Percentiles rank a stretch among this genome's conserved stretches.
Evolutionary conservation across 495 filamentous ascomycete species (phyloP).

Genomic region (Xanthoparmelia taractica): DNA sequence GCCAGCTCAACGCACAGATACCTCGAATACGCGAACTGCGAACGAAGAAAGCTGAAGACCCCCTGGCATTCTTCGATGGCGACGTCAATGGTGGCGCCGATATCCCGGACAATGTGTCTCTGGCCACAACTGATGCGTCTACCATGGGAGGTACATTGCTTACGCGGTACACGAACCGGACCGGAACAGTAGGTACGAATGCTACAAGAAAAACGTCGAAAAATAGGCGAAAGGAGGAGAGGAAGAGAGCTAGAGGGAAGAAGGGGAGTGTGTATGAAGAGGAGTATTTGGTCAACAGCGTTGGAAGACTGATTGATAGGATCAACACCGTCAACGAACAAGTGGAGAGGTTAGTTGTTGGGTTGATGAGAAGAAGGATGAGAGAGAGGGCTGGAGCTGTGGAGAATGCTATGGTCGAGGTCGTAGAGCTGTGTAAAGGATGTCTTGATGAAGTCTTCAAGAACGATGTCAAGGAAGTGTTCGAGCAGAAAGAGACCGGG

Average conservation of each 20-base stretch:
- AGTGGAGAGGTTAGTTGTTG: conserved; percentile 61
- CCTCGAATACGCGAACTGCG: conserved; percentile 77
- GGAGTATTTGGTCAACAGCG: conserved; percentile 85
- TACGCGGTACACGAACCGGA: conserved; percentile 78
- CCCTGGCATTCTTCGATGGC: conserved; percentile 69
- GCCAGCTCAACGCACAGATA: conserved; percentile 73
- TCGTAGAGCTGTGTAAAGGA: conserved; percentile 56
- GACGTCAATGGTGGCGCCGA: conserved; percentile 48
- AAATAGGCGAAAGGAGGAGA: conserved; percentile 79
- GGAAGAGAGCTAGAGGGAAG: conserved; percentile 87
- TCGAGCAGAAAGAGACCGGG: conserved; percentile 20
- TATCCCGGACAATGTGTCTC: conserved; percentile 82
- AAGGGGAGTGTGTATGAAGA: conserved; percentile 97
- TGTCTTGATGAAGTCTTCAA: conserved; percentile 64
- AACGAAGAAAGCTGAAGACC: conserved; percentile 69
- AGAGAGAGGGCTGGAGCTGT: conserved; percentile 73
- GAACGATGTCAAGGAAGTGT: conserved; percentile 20
- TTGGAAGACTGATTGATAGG: conserved; percentile 75
- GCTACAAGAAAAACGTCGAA: conserved; percentile 69
- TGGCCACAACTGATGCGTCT: conserved; percentile 75
- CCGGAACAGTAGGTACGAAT: conserved; percentile 52
- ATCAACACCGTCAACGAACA: conserved; percentile 65
- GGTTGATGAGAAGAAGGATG: conserved; percentile 72
- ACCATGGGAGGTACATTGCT: conserved; percentile 70
- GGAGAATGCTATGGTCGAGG: conserved; percentile 61